A percentile compares a stretch with the other conserved stretches of the same genome.
Evolutionary conservation across 1,284 basidiomycete species (phyloP).

Genomic region (Rhodotorula sp.): DNA sequence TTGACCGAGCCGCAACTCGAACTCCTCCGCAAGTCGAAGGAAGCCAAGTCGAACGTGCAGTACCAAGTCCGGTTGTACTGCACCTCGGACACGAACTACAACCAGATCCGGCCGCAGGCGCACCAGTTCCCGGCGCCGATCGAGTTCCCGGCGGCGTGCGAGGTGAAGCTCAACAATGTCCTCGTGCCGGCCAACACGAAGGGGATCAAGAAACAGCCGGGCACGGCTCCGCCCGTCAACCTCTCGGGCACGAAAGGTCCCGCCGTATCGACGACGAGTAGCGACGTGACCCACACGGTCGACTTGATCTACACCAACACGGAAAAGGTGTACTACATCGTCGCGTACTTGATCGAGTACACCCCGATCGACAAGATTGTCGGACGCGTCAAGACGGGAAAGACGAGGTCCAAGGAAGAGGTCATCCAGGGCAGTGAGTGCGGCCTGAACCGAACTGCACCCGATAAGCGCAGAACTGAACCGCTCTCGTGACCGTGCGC

Average conservation of each 20-base stretch:
- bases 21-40: conserved; percentile 55
- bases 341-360: conserved; percentile 75
- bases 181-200: conserved; percentile 74
- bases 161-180: conserved; percentile 76
- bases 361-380: conserved; percentile 67
- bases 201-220: conserved; percentile 94
- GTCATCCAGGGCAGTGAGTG: conserved; percentile 63
- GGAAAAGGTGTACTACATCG: conserved; percentile 67
- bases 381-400: conserved; percentile 63
- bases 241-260: conserved; percentile 54
- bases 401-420: conserved; percentile 64
- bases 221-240: conserved; percentile 87
- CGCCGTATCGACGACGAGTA: conserved; percentile 6
- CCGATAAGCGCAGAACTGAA: neutral
- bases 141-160: conserved; percentile 87
- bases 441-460: too few relatives aligned
- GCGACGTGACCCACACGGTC: conserved; percentile 61
- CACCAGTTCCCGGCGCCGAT: conserved; percentile 57
- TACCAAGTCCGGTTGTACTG: conserved; percentile 86
- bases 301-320: conserved; percentile 90
- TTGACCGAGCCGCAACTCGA: conserved; percentile 62
- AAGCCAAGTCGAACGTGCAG: conserved; percentile 55
- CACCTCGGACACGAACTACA: conserved; percentile 82
- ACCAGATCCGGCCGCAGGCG: conserved; percentile 52
- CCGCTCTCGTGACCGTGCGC: neutral